Evolutionary conservation across 2,329 filamentous ascomycete genomes (phyloP), one percentile per base, ranked within the genome.

Genomic region (Aspergillus carbonarius): DNA sequence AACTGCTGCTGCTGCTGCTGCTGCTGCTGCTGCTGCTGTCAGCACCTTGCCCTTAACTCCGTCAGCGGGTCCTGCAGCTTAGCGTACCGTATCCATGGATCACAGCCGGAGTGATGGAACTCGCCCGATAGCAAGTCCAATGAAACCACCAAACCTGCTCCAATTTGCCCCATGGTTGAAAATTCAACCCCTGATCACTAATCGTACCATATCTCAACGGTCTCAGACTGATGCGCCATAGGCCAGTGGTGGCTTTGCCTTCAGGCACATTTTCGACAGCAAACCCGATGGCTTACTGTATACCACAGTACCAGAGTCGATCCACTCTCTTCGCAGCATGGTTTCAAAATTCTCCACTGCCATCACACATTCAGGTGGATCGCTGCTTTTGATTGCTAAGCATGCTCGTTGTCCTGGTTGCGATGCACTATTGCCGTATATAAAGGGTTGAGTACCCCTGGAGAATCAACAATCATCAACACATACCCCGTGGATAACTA

Each of bases 361-460:
- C 25, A 44, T 42, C 25, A 8, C 23, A 23, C 3, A 23, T 25
- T 25, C 7, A 40, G 20, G 17, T 23, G 51, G 30, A 54, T 17
- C 37, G 13, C 9, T 20, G 34, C 27, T 20, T 32, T 25, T 15
- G 48, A 57, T 57, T 57, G 44, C 37, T 57, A 57, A 57, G 47
- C 54, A 27, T 39, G 13, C 35, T n/a, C 25, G 35, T 54, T 40
- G 30, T 37, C 37, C 37, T 23, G 25, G 40, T 34, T 32, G 27
- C 23, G 9, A 25, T 27, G 51, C n/a, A n/a, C n/a, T n/a, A n/a
- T n/a, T n/a, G n/a, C 35, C 37, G 30, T 20, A 46, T 63, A 50
- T 56, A 55, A 56, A 58, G 15, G 13, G n/a, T 17, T 12, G 52
- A 60, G 58, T 34, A 62, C 60, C 58, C 34, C 37, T 6, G 46